Evolutionary conservation across 768 basidiomycete species (phyloP).

Genomic region (Trametes coccinea): DNA sequence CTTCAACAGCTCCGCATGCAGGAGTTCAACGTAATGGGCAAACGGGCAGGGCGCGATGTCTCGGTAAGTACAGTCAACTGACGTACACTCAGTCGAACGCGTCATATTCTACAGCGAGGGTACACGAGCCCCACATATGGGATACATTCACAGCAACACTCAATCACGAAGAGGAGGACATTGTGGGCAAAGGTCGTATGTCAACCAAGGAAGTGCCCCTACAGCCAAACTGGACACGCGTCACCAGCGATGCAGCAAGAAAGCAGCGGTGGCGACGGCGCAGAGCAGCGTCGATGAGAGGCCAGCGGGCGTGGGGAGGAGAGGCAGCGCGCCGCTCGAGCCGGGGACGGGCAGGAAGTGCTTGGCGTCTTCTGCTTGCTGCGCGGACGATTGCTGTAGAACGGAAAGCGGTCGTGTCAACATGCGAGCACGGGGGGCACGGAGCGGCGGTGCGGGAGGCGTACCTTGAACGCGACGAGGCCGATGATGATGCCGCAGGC

Average conservation of each 20-base stretch:
- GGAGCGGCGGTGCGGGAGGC: conserved; percentile 11
- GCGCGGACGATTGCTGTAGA: conserved; percentile 55
- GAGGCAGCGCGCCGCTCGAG: conserved; percentile 31
- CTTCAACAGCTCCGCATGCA: too few relatives aligned
- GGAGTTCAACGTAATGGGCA: too few relatives aligned
- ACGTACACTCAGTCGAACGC: too few relatives aligned
- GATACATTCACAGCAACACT: too few relatives aligned
- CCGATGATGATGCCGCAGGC: conserved; percentile 76
- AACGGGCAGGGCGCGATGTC: too few relatives aligned
- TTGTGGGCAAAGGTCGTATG: too few relatives aligned
- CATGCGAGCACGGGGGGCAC: neutral
- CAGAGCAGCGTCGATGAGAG: conserved; percentile 5
- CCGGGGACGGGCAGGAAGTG: conserved; percentile 66
- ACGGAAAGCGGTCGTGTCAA: neutral
- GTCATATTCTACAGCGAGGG: too few relatives aligned
- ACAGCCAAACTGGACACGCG: neutral
- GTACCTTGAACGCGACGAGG: conserved; percentile 77
- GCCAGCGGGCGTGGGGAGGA: neutral
- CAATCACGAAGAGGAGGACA: too few relatives aligned
- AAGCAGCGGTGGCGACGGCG: neutral
- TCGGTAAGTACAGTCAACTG: too few relatives aligned
- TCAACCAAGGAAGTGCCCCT: too few relatives aligned
- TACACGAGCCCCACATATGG: too few relatives aligned
- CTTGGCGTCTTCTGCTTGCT: conserved; percentile 52
- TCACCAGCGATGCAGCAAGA: conserved; percentile 11